Evolutionary conservation across 23 red algal species (phyloP).

Genomic region (Gracilaria domingensis): DNA sequence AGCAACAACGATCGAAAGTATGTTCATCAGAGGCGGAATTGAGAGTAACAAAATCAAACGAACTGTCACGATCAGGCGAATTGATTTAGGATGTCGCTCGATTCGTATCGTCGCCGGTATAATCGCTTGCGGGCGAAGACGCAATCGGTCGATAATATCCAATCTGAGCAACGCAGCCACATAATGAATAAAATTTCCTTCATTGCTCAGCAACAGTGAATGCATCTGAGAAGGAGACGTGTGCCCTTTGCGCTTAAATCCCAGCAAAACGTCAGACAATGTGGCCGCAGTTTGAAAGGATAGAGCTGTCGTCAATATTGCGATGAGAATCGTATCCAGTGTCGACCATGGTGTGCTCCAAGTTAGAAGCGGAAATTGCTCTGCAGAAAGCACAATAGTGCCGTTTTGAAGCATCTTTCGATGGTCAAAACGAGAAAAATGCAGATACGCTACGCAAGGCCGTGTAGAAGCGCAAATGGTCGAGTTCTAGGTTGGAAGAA

Average conservation of each 20-base stretch:
- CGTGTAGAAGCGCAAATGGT: too few species aligned
- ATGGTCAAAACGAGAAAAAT: too few species aligned
- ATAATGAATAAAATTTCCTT: neutral
- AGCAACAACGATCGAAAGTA: neutral
- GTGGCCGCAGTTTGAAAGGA: neutral
- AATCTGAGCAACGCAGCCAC: neutral
- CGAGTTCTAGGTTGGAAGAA: too few species aligned
- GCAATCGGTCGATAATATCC: neutral
- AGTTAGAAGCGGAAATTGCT: neutral
- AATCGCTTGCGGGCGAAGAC: neutral
- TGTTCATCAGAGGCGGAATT: neutral
- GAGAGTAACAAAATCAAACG: neutral
- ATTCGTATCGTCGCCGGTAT: neutral
- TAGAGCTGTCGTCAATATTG: neutral
- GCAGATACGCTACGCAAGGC: too few species aligned
- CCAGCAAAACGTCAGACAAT: neutral
- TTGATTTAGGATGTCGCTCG: neutral
- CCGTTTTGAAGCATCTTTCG: neutral
- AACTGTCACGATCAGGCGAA: neutral
- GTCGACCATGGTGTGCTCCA: conserved; percentile 4
- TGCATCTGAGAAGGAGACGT: neutral
- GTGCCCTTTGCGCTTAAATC: neutral
- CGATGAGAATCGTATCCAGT: neutral
- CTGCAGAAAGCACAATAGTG: neutral
- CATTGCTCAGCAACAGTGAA: neutral